Base-by-base conservation (phyloP, 371 early-diverging fungal genomes). In the Thermomucor indicae-seudaticae region DNA sequence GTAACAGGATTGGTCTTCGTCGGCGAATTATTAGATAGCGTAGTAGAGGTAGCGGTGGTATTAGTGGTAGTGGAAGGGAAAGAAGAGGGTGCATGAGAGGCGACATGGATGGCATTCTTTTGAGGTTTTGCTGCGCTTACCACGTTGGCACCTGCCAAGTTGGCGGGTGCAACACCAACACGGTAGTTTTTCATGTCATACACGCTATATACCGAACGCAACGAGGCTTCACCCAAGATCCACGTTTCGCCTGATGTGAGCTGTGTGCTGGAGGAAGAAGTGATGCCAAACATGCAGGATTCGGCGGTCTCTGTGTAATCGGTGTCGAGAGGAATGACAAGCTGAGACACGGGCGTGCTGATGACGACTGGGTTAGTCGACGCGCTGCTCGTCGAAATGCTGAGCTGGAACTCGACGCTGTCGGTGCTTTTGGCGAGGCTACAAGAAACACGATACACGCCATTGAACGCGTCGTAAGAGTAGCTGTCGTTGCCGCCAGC, bases 161-260 rank as follows among this genome's bases (percentile, higher is more conserved):
- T 43, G 4, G 55, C 47, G 8, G 65, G 55, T 27, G 67, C 62
- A 16, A 67, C 47, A 11, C 71, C 65, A 10, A 67, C 58, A 7
- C 52, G 46, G 20, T 62, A 51, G 10, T 57, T 30, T 11, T 59
- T 49, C 53, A 64, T 52, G 22, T 70, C 63, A 42, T 67, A 62
- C 0, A 57, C 62, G 5, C 57, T 37, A 35, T 71, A 71, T 17
- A 55, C 49, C 23, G 60, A 58, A 11, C 62, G 57, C 28, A 71
- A 49, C 6, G 62, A 23, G 8, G 52, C 57, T 48, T 71, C 67
- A 20, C 71, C 71, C 14, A 71, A 38, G 17, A 71, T 47, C 52
- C 58, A 65, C 11, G 45, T 42, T 12, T 37, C 47, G 6, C 32
- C 45, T 19, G 34, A 20, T 3, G 54, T 32, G 11, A 42, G 11